These are phyloP conservation scores for Kwoniella botswanensis DNA, from an alignment of 768 basidiomycete genomes.

Conservation along the genomic window DNA sequence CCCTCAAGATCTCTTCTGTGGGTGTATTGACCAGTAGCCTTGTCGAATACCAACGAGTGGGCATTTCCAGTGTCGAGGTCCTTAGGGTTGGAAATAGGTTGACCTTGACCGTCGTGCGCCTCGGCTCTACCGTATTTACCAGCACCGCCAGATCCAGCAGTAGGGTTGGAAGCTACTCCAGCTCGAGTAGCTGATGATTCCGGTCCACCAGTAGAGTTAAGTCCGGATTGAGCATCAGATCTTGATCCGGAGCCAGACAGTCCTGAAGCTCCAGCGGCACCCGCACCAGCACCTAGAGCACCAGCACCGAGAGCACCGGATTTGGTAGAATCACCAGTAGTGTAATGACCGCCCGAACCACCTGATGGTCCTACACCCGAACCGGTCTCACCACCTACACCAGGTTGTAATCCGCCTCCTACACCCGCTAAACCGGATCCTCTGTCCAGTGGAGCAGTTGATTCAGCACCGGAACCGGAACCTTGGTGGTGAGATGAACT, in stretches of 20 bases:
- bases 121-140: slow-evolving; percentile 32
- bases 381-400: slow-evolving; percentile 24
- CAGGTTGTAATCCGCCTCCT: slow-evolving; percentile 16
- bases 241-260: background rate
- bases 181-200: slow-evolving; percentile 7
- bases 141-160: slow-evolving; percentile 19
- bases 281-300: slow-evolving; percentile 24
- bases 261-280: slow-evolving; percentile 21
- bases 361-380: slow-evolving; percentile 37
- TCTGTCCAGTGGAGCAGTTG: slow-evolving; percentile 17
- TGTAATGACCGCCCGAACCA: slow-evolving; percentile 23
- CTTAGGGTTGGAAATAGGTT: slow-evolving; percentile 45
- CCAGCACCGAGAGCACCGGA: slow-evolving; percentile 21
- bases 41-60: slow-evolving; percentile 51
- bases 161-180: slow-evolving; percentile 12
- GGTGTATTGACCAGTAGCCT: slow-evolving; percentile 49
- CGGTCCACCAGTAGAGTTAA: slow-evolving; percentile 14
- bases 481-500: slow-evolving; percentile 2
- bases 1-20: slow-evolving; percentile 52
- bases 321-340: slow-evolving; percentile 18
- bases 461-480: background rate
- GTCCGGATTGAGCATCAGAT: background rate
- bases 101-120: slow-evolving; percentile 23
- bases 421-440: slow-evolving; percentile 21
- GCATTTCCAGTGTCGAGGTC: slow-evolving; percentile 52